Percentiles rank a stretch among this genome's conserved stretches.
phyloP scores from a whole-genome alignment of 148 eudicot species.

The Arbutus unedo region DNA sequence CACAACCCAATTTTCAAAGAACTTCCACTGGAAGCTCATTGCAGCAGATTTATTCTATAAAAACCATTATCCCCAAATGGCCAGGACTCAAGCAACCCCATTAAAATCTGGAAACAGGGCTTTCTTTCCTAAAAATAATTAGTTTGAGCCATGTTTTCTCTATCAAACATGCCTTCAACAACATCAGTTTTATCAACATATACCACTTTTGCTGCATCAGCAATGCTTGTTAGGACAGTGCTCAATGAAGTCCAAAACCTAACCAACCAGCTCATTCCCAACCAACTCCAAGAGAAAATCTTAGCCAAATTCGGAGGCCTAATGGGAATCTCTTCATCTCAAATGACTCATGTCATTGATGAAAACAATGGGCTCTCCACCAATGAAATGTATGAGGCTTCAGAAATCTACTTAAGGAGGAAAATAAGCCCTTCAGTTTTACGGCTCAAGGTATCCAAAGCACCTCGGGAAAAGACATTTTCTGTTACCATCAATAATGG shows the following conservation, averaged over 20 bases:
- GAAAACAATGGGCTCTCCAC: background rate
- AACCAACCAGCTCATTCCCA: conserved; percentile 8
- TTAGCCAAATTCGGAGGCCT: conserved; percentile 20
- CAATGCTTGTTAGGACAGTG: conserved; percentile 15
- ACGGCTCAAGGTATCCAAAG: conserved; percentile 27
- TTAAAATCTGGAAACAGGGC: background rate
- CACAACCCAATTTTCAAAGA: background rate
- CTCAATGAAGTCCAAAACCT: background rate
- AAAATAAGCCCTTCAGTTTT: conserved; percentile 16
- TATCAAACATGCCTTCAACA: background rate
- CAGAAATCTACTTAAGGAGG: conserved; percentile 33
- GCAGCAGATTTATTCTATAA: background rate
- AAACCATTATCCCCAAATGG: background rate
- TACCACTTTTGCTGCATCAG: conserved; percentile 14
- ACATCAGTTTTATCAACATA: background rate
- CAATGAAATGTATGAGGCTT: conserved; percentile 53
- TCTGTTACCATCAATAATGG: conserved; percentile 26
- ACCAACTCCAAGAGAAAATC: conserved; percentile 15
- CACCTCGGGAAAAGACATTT: background rate
- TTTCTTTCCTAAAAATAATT: background rate
- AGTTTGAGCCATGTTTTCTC: background rate
- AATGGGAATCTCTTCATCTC: conserved; percentile 10
- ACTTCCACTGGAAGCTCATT: conserved; percentile 5
- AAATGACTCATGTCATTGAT: background rate
- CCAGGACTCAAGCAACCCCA: conserved; percentile 6